Base-by-base conservation (phyloP, 805 yeast genomes). In the Wickerhamiella shivajii region DNA sequence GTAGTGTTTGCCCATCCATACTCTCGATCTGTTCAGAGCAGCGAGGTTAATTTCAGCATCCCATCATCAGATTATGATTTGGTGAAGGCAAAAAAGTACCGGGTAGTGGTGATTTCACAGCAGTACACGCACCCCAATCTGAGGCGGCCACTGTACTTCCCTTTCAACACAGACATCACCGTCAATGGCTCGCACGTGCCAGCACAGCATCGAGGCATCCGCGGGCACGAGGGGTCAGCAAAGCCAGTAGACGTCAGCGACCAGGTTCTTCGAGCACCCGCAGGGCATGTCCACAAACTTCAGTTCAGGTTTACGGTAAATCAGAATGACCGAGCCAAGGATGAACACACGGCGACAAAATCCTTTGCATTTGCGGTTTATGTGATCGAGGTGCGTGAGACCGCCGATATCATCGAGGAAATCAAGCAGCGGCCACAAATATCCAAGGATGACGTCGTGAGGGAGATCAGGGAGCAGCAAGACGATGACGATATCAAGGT, bases 241-340 rank as follows among this genome's bases (percentile, higher is more conserved):
- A 67, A 70, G 39, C 95, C 96, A 0, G 84, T 81, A 0, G 78
- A 85, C 51, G 44, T 87, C 26, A 77, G 93, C 0, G 61, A 61
- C 2, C 57, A 59, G 26, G 30, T 68, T n/a, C 39, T 50, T 16
- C 42, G 32, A 26, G 27, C 11, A 7, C 18, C 11, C 8, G 14
- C 32, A 7, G 3, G 22, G 31, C 11, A 11, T 13, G n/a, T 27
- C 42, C 15, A 31, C 32, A 15, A 23, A 29, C 31, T 38, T 35
- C 13, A 31, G 13, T 11, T 38, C 17, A 25, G 13, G 14, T 29
- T 21, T 16, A n/a, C 11, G 18, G 26, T 29, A n/a, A 18, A 29
- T 16, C 10, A 14, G n/a, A n/a, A n/a, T 5, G 32, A 29, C 15
- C 18, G 14, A 4, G 11, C 74, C 75, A 0, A 72, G 67, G 46